Evolutionary conservation across 192 early-diverging fungal species (phyloP).

Genomic region (Umbelopsis sp.): DNA sequence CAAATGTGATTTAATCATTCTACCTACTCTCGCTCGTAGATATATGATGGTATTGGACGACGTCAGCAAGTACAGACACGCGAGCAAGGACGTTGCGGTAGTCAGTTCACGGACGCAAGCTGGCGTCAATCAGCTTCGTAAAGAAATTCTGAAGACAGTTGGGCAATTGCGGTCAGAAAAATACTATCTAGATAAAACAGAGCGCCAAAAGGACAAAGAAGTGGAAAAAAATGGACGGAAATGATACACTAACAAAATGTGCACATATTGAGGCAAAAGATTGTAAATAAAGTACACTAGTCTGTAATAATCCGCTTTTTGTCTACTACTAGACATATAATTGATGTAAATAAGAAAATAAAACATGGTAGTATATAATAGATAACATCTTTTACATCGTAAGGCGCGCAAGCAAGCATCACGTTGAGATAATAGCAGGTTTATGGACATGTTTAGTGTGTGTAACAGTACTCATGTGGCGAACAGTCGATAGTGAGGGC

Average conservation of each 20-base stretch:
- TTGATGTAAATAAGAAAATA: no score
- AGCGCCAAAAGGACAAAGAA: background rate
- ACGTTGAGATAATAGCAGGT: no score
- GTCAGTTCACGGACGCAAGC: conserved; percentile 59
- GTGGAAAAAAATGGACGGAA: background rate
- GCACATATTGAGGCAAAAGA: no score
- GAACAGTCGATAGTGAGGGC: no score
- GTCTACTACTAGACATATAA: no score
- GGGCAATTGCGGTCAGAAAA: conserved; percentile 26
- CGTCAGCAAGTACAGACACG: conserved; percentile 34
- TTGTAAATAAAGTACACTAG: background rate
- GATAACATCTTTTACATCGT: no score
- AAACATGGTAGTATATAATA: no score
- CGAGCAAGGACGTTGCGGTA: conserved; percentile 53
- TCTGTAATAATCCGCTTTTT: no score
- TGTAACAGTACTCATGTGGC: no score
- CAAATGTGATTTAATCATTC: conserved; percentile 72
- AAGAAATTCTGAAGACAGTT: conserved; percentile 63
- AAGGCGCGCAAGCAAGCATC: no score
- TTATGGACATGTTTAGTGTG: no score
- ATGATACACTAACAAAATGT: background rate
- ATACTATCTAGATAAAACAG: conserved; percentile 7
- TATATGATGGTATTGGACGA: conserved; percentile 54
- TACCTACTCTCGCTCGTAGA: conserved; percentile 63
- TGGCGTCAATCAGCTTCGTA: conserved; percentile 71